Percentiles rank a stretch among this genome's conserved stretches.
Conservation (phyloP, 106 monocot species). For the Allium sativum region DNA sequence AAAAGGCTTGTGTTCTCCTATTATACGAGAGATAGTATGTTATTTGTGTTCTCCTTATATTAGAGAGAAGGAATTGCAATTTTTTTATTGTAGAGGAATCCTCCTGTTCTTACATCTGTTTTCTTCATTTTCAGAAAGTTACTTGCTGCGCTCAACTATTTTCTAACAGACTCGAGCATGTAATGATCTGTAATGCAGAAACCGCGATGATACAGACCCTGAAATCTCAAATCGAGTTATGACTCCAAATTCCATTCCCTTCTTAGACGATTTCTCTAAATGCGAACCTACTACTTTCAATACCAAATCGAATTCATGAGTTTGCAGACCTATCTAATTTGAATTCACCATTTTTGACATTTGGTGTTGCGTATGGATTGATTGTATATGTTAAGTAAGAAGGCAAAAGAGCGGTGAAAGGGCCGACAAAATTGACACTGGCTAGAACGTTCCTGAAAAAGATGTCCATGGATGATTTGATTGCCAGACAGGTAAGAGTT, state of each 20-base stretch:
- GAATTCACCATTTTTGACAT: slow-evolving; percentile 31
- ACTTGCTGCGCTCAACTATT: too few relatives aligned
- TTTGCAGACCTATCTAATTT: slow-evolving; percentile 18
- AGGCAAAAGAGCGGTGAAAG: slow-evolving; percentile 10
- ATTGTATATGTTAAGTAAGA: slow-evolving; percentile 59
- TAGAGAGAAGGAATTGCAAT: too few relatives aligned
- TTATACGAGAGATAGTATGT: too few relatives aligned
- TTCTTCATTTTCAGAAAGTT: too few relatives aligned
- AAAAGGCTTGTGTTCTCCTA: too few relatives aligned
- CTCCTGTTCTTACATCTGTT: too few relatives aligned
- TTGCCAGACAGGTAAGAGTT: slow-evolving; percentile 86
- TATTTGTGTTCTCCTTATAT: too few relatives aligned
- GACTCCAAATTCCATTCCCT: slow-evolving; percentile 52
- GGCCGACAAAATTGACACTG: slow-evolving; percentile 29
- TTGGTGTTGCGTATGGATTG: slow-evolving; percentile 67
- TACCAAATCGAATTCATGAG: slow-evolving; percentile 1
- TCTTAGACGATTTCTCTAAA: slow-evolving; percentile 63
- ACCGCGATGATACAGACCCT: slow-evolving; percentile 46
- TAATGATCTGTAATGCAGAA: slow-evolving; percentile 35
- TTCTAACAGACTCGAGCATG: slow-evolving; percentile 81
- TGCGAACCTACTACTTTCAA: slow-evolving; percentile 54
- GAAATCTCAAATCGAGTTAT: slow-evolving; percentile 58
- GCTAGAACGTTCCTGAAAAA: slow-evolving; percentile 70
- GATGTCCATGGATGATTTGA: slow-evolving; percentile 96
- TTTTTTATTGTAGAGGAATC: too few relatives aligned